Conservation (phyloP, 208 protist species). For the Acanthamoeba culbertsoni region DNA sequence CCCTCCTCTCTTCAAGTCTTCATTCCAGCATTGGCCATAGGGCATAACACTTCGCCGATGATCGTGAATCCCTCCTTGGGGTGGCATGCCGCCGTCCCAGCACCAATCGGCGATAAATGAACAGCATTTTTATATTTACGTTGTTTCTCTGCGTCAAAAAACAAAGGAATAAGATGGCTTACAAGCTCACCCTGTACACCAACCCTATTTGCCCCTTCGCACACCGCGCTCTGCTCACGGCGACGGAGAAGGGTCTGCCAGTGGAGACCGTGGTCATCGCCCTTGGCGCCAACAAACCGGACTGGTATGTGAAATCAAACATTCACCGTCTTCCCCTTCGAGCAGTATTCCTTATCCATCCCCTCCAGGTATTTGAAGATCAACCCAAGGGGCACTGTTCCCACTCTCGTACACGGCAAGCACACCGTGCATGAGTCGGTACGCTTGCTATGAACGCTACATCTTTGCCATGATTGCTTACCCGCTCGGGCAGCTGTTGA, state of each 20-base stretch:
- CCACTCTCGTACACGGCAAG: background rate
- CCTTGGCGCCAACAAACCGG: conserved; percentile 21
- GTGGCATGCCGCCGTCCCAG: too few relatives aligned
- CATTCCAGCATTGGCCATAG: too few relatives aligned
- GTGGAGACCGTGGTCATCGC: background rate
- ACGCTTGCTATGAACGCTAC: background rate
- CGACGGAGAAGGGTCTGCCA: conserved; percentile 11
- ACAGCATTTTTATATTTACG: background rate
- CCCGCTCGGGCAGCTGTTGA: background rate
- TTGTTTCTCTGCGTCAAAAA: background rate
- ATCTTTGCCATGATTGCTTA: background rate
- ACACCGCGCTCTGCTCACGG: conserved; percentile 3
- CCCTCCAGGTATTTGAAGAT: background rate
- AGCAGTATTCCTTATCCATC: background rate
- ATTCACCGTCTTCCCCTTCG: background rate
- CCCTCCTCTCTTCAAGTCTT: too few relatives aligned
- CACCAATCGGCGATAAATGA: too few relatives aligned
- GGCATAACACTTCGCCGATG: too few relatives aligned
- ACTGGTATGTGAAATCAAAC: background rate
- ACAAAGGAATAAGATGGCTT: background rate
- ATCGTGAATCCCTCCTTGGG: too few relatives aligned
- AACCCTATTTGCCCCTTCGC: conserved; percentile 55
- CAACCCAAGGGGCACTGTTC: conserved; percentile 36
- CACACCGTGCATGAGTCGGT: conserved; percentile 45
- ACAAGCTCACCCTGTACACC: conserved; percentile 39